A percentile compares a stretch with the other conserved stretches of the same genome.
Evolutionary conservation across 2,329 filamentous ascomycete species (phyloP).

Genomic region (Penicillium brasilianum): DNA sequence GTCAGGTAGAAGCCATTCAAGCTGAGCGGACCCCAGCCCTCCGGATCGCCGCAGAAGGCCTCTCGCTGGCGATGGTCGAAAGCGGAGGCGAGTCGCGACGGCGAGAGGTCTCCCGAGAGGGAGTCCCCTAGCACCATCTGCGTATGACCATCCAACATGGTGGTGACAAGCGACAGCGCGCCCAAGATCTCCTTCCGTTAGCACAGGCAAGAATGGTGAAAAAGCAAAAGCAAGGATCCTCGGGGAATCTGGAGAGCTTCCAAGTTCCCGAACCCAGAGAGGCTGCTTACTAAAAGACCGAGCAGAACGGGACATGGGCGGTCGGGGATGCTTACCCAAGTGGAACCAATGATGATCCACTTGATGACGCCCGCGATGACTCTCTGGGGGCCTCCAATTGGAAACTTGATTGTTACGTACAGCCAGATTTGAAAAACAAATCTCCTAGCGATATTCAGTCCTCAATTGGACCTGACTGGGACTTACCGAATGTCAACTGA

Average conservation of each 20-base stretch:
- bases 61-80: constrained; percentile 53
- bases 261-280: constrained; percentile 9
- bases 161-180: constrained; percentile 30
- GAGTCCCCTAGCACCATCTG: constrained; percentile 41
- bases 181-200: constrained; percentile 32
- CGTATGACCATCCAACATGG: constrained; percentile 43
- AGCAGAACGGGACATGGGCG: background rate
- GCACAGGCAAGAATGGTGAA: constrained; percentile 23
- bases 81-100: constrained; percentile 33
- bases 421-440: background rate
- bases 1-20: constrained; percentile 90
- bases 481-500: background rate
- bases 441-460: background rate
- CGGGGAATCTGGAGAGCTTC: constrained; percentile 27
- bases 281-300: constrained; percentile 32
- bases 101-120: constrained; percentile 34
- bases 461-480: background rate
- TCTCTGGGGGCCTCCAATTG: background rate
- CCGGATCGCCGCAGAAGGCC: constrained; percentile 82
- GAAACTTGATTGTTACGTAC: background rate
- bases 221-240: constrained; percentile 14
- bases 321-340: constrained; percentile 6
- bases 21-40: constrained; percentile 96
- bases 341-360: background rate
- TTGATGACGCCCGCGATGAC: constrained; percentile 3